These are phyloP conservation scores for Boletus edulis DNA, from an alignment of 768 basidiomycete genomes.

Conservation along the genomic window DNA sequence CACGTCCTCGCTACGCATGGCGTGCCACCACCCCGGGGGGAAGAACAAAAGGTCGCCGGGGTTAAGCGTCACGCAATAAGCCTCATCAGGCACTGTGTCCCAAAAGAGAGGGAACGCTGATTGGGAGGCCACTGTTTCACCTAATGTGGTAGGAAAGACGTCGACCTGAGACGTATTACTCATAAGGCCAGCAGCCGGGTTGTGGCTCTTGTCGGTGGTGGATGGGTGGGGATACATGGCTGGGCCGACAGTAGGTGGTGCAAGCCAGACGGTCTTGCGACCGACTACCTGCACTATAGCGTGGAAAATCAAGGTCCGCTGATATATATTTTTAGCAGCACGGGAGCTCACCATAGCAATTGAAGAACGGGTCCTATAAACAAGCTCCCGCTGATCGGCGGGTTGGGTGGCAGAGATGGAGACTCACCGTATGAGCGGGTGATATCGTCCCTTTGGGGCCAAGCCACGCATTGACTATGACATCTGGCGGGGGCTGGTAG, in stretches of 20 bases:
- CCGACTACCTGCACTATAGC: conserved; percentile 82
- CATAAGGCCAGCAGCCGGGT: conserved; percentile 48
- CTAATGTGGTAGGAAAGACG: conserved; percentile 51
- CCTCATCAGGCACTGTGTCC: conserved; percentile 52
- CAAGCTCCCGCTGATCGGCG: conserved; percentile 5
- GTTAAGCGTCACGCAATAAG: conserved; percentile 59
- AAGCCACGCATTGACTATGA: conserved; percentile 78
- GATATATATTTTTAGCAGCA: not conserved
- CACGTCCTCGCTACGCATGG: conserved; percentile 76
- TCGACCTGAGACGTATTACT: conserved; percentile 83
- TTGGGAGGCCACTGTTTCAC: conserved; percentile 18
- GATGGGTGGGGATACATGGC: conserved; percentile 58
- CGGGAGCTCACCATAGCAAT: conserved; percentile 69
- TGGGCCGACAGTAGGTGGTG: conserved; percentile 57
- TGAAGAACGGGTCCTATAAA: conserved; percentile 86
- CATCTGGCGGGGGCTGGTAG: conserved; percentile 65
- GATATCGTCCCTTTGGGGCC: conserved; percentile 78
- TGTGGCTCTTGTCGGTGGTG: conserved; percentile 22
- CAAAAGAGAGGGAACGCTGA: conserved; percentile 51
- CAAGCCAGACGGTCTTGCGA: conserved; percentile 88
- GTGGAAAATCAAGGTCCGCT: conserved; percentile 6
- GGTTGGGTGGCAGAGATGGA: conserved; percentile 7
- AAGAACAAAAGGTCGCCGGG: conserved; percentile 89
- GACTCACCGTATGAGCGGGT: conserved; percentile 84
- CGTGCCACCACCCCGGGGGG: conserved; percentile 95